Base-by-base conservation (phyloP, 2,329 filamentous ascomycete species). In the Erysiphe pulchra region DNA sequence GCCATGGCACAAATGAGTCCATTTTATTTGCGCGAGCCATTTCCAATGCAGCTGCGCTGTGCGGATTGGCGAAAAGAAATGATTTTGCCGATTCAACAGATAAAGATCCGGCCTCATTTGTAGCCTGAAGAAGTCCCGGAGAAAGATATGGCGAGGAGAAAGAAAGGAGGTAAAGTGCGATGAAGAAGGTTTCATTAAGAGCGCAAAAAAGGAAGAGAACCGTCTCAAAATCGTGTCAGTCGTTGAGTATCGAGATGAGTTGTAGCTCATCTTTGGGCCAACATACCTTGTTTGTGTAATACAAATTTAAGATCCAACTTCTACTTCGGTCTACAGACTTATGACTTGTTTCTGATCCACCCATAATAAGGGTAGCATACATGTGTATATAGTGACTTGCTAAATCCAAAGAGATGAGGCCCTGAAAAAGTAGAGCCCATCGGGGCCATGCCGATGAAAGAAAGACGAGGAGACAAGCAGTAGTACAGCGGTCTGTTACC, bases 321-420 rank as follows among this genome's bases (percentile, higher is more conserved):
- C 85, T 70, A 59, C 73, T 81, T 62, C 80, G 78, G 59, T 92
- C 84, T 45, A 98, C 77, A 55, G 81, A 86, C 75, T 98, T 98
- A 67, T 98, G 90, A 65, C 85, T 78, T 54, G 73, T 66, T 16
- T 76, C 73, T 46, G 74, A 70, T 45, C 83, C 84, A 46, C 80
- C 84, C 75, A 93, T 90, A 52, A 78, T 77, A 56, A 94, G 67
- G 0, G 85, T 93, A 12, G 86, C 83, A 60, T 92, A 95, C 90
- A 98, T 98, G 66, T 98, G 90, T 69, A 95, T 87, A 61, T 95
- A 98, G 63, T 98, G 90, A 60, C 85, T 93, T 28, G 90, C 81
- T 52, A 98, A 71, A 62, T 98, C 90, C 55, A 98, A 65, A 46
- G 80, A 80, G 61, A 98, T 93, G 57, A 98, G 65, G 40, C 79